Evolutionary conservation across 2,329 filamentous ascomycete genomes (phyloP), one percentile per base, ranked within the genome.

Genomic region (Fusarium musae): DNA sequence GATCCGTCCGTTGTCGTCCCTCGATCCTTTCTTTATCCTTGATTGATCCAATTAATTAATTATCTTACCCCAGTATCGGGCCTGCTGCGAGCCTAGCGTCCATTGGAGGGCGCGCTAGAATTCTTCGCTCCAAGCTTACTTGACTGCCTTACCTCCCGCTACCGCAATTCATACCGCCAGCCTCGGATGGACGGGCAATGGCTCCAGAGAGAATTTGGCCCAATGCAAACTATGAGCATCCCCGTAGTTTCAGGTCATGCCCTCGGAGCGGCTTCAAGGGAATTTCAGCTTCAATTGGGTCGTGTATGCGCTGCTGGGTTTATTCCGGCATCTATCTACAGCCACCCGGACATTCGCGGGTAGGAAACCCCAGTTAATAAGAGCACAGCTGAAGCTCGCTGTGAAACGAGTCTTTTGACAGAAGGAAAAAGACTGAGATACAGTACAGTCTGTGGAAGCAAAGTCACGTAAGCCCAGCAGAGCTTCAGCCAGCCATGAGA

Each of bases 171-270:
- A 70, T 50, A 47, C 64, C 67, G 57, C 64, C 47, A 66, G 61
- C 47, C 46, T 46, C 59, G 59, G 59, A 69, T 63, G 53, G 64
- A 30, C 28, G 53, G 65, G 63, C 65, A 49, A 64, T 52, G 59
- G 67, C 71, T 74, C 56, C 66, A 69, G 68, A 72, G 70, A 67
- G 62, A 50, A 52, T 59, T 60, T 53, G 57, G 32, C 57, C 66
- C 60, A 68, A 74, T 60, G 47, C 66, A 30, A 60, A 43, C 39
- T 56, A 59, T 32, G 21, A 21, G 43, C 32, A 49, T 71, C 63
- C 66, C 66, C 69, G 63, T 63, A 60, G 36, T 62, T 59, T 46
- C 64, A 62, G 62, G 68, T 63, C 65, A 59, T 65, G 40, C 62
- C 68, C 46, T 66, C 34, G 52, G 52, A 23, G 39, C 37, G 32